Base-by-base conservation (phyloP, 352 stramenopile species). In the Globisporangium polare region DNA sequence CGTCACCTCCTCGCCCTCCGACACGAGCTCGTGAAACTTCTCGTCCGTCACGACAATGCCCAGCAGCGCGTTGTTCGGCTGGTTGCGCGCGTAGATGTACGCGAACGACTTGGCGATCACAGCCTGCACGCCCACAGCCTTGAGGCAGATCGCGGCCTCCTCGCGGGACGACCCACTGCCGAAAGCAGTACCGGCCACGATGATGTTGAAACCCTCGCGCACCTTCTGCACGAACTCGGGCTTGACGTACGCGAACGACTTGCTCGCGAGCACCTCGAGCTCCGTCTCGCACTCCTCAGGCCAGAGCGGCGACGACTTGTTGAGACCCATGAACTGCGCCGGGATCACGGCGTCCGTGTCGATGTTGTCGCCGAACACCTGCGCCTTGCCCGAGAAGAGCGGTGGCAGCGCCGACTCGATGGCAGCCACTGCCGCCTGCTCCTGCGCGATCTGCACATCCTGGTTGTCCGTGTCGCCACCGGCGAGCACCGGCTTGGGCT, bases 21-120 rank as follows among this genome's bases (percentile, higher is more conserved):
- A 53, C 13, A 80, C 81, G n/a, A 89, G 72, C 64, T 88, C 74
- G 60, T 93, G 75, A 62, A 93, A 93, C 62, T 80, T 83, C 42
- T 90, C 81, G 62, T 93, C 81, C 24, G 81, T 91, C 60, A 93
- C 80, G 51, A 91, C 77, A 59, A 93, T 91, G 20, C 83, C 83
- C 62, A 93, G 58, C 58, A 93, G 69, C 35, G 83, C 83, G 43
- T 93, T 93, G 73, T 93, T 93, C 41, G 81, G 81, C 67, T 93
- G 83, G 73, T 93, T 93, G 37, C 83, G 79, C 9, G 83, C 81
- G 70, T 93, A 93, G 53, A 93, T 93, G 68, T 93, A 93, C 26
- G 83, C 83, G 65, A 93, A 93, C 55, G 83, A 93, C 67, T 91
- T 91, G 64, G 83, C 83, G 51, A 93, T 93, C 46, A 93, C 83